A percentile compares a stretch with the other conserved stretches of the same genome.
Evolutionary conservation across 2,329 filamentous ascomycete species (phyloP).

Genomic region (Pseudogymnoascus sp.): DNA sequence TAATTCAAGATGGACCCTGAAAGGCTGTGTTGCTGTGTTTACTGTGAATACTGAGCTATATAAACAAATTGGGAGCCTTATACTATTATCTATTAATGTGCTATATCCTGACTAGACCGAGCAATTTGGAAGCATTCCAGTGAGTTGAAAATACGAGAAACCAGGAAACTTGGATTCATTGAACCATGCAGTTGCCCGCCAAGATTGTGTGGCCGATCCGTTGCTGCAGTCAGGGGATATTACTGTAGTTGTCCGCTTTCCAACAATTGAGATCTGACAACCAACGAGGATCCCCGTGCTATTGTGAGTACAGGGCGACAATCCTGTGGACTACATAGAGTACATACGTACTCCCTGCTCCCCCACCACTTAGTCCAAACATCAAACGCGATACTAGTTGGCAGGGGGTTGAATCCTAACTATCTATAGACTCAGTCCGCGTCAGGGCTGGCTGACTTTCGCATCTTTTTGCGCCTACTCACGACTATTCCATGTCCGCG

Average conservation of each 20-base stretch:
- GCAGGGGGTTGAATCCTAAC: slow-evolving; percentile 7
- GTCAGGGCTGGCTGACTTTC: not conserved
- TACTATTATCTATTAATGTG: not conserved
- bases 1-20: not conserved
- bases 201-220: not conserved
- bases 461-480: not conserved
- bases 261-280: slow-evolving; percentile 4
- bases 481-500: not conserved
- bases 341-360: not conserved
- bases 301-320: not conserved
- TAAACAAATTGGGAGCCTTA: not conserved
- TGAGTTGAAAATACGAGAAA: not conserved
- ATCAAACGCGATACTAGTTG: not conserved
- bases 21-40: not conserved
- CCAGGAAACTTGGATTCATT: not conserved
- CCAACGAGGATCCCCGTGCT: slow-evolving; percentile 1
- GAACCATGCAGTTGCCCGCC: not conserved
- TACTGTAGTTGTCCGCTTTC: not conserved
- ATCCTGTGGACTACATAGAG: not conserved
- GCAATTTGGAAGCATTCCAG: not conserved
- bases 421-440: slow-evolving; percentile 1
- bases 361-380: slow-evolving; percentile 1
- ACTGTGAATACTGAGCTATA: not conserved
- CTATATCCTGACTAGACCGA: not conserved
- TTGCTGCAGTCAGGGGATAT: not conserved